phyloP scores from a whole-genome alignment of 2,329 filamentous ascomycete species.

The Hypoxylon sp. region DNA sequence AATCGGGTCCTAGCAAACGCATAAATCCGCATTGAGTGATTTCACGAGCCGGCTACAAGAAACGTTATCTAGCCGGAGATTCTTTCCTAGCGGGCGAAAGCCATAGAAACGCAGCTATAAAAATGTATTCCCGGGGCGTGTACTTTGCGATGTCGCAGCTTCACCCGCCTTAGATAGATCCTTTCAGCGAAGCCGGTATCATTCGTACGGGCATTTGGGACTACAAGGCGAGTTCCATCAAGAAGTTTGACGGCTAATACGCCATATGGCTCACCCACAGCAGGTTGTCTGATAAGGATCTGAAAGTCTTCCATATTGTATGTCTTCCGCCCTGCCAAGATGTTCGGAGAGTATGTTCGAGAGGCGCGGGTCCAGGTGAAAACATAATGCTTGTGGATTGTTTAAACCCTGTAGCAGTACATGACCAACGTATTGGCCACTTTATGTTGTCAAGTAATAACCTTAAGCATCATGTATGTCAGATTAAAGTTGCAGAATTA shows the following conservation, averaged over 20 bases:
- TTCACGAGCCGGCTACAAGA: neutral
- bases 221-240: slow-evolving; percentile 1
- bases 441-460: slow-evolving; percentile 35
- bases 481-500: slow-evolving; percentile 34
- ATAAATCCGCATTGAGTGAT: neutral
- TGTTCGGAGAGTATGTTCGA: slow-evolving; percentile 13
- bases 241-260: slow-evolving; percentile 11
- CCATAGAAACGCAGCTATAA: neutral
- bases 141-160: neutral
- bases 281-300: neutral
- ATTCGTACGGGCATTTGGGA: slow-evolving; percentile 7
- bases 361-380: slow-evolving; percentile 3
- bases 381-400: neutral
- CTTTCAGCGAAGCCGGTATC: slow-evolving; percentile 6
- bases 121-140: slow-evolving; percentile 6
- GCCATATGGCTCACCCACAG: neutral
- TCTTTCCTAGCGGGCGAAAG: neutral
- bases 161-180: slow-evolving; percentile 5
- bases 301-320: neutral
- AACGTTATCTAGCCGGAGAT: slow-evolving; percentile 4
- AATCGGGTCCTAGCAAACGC: neutral
- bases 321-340: slow-evolving; percentile 18
- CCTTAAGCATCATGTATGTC: slow-evolving; percentile 48
- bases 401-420: slow-evolving; percentile 3
- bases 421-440: slow-evolving; percentile 25